Evolutionary conservation across 2,329 filamentous ascomycete genomes (phyloP).

Genomic region (Ramularia endophylla): DNA sequence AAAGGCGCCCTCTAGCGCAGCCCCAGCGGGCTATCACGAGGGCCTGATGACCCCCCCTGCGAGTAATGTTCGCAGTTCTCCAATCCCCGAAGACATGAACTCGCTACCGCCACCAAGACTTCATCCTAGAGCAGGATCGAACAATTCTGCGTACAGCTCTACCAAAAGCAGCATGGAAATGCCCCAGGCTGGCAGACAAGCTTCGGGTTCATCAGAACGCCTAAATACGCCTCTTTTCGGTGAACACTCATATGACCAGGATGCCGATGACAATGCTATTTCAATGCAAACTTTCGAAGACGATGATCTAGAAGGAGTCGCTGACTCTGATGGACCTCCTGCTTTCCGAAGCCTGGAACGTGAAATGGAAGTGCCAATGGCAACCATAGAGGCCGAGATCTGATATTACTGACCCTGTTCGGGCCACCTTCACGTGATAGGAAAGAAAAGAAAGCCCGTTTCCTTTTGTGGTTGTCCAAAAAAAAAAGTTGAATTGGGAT

Average conservation of each 20-base stretch:
- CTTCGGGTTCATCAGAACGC: slow-evolving; percentile 21
- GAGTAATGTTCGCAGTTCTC: slow-evolving; percentile 61
- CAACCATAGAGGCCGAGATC: too few species aligned
- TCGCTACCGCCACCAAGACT: slow-evolving; percentile 20
- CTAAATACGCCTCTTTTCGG: slow-evolving; percentile 51
- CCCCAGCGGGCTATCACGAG: slow-evolving; percentile 58
- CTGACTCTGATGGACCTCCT: neutral
- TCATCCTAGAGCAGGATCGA: slow-evolving; percentile 13
- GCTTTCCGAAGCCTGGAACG: slow-evolving; percentile 2
- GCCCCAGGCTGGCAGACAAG: slow-evolving; percentile 7
- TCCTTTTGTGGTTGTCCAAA: too few species aligned
- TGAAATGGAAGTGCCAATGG: neutral
- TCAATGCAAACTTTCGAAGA: slow-evolving; percentile 45
- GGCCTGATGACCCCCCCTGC: slow-evolving; percentile 87
- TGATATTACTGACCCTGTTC: too few species aligned
- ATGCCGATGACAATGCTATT: slow-evolving; percentile 45
- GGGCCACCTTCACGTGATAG: too few species aligned
- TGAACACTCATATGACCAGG: slow-evolving; percentile 53
- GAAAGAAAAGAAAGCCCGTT: too few species aligned
- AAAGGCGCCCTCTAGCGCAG: slow-evolving; percentile 38
- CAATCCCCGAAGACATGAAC: slow-evolving; percentile 35
- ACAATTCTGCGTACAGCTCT: slow-evolving; percentile 2
- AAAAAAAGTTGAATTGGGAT: too few species aligned
- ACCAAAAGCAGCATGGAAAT: slow-evolving; percentile 4
- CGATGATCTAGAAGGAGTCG: slow-evolving; percentile 3